phyloP scores from a whole-genome alignment of 805 yeast genomes.

The Metschnikowia koreensis region DNA sequence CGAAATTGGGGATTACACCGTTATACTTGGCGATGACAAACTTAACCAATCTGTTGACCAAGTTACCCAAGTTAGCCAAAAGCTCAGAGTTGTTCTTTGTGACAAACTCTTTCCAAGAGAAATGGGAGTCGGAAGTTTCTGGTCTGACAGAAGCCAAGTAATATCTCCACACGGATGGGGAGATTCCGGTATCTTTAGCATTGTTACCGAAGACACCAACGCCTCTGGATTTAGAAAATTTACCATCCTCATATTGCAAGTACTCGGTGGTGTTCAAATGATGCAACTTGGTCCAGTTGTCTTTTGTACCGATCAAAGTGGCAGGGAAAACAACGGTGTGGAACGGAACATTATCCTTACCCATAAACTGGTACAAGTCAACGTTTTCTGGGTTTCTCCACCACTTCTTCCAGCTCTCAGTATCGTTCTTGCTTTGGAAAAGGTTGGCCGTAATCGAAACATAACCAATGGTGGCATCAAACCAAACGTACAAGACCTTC shows the following conservation, averaged over 20 bases:
- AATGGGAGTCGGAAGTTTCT: slow-evolving; percentile 92
- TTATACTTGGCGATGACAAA: slow-evolving; percentile 88
- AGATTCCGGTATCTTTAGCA: slow-evolving; percentile 88
- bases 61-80: slow-evolving; percentile 94
- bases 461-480: slow-evolving; percentile 97
- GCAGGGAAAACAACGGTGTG: slow-evolving; percentile 98
- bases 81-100: slow-evolving; percentile 90
- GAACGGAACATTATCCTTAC: slow-evolving; percentile 98
- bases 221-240: slow-evolving; percentile 96
- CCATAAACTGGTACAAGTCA: slow-evolving; percentile 94
- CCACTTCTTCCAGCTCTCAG: slow-evolving; percentile 76
- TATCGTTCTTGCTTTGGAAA: slow-evolving; percentile 47
- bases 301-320: slow-evolving; percentile 82
- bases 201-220: slow-evolving; percentile 98
- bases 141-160: slow-evolving; percentile 92
- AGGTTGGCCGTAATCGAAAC: slow-evolving; percentile 95
- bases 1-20: slow-evolving; percentile 78
- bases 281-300: slow-evolving; percentile 86
- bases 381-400: slow-evolving; percentile 94
- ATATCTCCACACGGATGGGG: slow-evolving; percentile 97
- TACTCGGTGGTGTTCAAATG: slow-evolving; percentile 95
- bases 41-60: slow-evolving; percentile 89
- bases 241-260: slow-evolving; percentile 96
- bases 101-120: slow-evolving; percentile 96
- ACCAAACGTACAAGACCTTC: slow-evolving; percentile 97